These are phyloP conservation scores for Wakefieldia striispora DNA, from an alignment of 768 basidiomycete genomes.

Conservation along the genomic window DNA sequence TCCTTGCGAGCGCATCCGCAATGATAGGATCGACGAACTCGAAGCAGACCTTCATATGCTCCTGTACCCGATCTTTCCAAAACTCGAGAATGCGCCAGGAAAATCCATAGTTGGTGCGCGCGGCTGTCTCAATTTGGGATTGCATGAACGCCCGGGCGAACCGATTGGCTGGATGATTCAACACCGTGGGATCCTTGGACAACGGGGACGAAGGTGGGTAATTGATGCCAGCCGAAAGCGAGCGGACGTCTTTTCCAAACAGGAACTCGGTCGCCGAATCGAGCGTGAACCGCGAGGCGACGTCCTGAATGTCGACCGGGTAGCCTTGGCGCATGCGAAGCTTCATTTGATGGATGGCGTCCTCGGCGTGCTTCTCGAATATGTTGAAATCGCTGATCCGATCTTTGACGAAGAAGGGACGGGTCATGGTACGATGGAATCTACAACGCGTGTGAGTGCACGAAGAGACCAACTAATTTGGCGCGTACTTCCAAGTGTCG, in stretches of 20 bases:
- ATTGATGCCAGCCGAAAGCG: conserved; percentile 37
- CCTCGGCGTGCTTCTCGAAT: conserved; percentile 36
- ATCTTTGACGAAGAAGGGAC: conserved; percentile 41
- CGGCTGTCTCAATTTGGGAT: conserved; percentile 34
- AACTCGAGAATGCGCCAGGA: conserved; percentile 45
- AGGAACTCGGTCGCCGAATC: conserved; percentile 60
- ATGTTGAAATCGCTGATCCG: conserved; percentile 41
- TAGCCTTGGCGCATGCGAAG: conserved; percentile 33
- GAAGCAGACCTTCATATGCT: conserved; percentile 40
- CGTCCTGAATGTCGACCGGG: conserved; percentile 44
- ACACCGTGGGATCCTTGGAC: conserved; percentile 22
- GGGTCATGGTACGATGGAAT: conserved; percentile 43
- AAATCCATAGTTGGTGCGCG: conserved; percentile 36
- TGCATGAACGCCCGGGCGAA: conserved; percentile 41
- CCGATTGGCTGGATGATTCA: conserved; percentile 31
- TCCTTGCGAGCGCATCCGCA: conserved; percentile 39
- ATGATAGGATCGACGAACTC: conserved; percentile 51
- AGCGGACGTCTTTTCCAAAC: conserved; percentile 42
- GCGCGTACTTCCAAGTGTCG: conserved; percentile 39
- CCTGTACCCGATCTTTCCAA: conserved; percentile 40
- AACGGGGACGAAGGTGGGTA: conserved; percentile 28
- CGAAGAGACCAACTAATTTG: not conserved
- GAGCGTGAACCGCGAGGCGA: conserved; percentile 47
- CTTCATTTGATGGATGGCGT: conserved; percentile 34
- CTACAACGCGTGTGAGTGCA: conserved; percentile 15